Evolutionary conservation across 176 grass and related monocot species (phyloP), one percentile per base, ranked within the genome.

Genomic region (Lolium multiflorum): DNA sequence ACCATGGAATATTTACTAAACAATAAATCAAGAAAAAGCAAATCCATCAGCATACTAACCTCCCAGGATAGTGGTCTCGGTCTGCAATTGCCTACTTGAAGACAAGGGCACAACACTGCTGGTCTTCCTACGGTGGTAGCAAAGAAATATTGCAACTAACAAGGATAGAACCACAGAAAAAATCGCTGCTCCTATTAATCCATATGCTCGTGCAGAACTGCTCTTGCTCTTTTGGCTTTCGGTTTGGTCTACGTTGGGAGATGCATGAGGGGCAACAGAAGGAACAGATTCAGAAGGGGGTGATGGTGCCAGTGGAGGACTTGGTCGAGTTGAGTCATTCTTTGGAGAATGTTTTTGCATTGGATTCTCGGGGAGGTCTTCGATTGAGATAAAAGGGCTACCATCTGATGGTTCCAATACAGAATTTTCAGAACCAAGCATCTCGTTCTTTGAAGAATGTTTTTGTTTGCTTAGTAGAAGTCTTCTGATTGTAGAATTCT

Each of bases 61-160:
- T 94, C 89, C 90, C 44, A 82, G 44, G 77, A 70, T 47, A 70
- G 87, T 64, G 14, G 87, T 88, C 85, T 90, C 51, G 14, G 88
- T 88, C 83, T 90, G 91, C 14, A 96, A 67, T 63, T 96, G 79
- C 78, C 85, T 81, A 62, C 88, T 88, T 73, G 91, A 82, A 61
- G 87, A 82, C 83, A 89, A 91, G 11, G 97, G 97, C n/a, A 92
- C 94, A 73, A 98, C 79, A 3, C 58, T 87, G 41, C 89, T 88
- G 77, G 71, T 52, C 38, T 88, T 98, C 39, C 49, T 83, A 70
- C 20, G 67, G 69, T 79, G 72, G 54, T 68, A 86, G 74, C 68
- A 91, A 90, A 92, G 16, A 44, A 87, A 61, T 25, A 82, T 90
- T 77, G 74, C 59, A 24, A 56, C 88, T 81, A 71, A 80, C 39